These are phyloP conservation scores for Penicillium turbatum DNA, from an alignment of 495 filamentous ascomycete genomes.

Conservation along the genomic window DNA sequence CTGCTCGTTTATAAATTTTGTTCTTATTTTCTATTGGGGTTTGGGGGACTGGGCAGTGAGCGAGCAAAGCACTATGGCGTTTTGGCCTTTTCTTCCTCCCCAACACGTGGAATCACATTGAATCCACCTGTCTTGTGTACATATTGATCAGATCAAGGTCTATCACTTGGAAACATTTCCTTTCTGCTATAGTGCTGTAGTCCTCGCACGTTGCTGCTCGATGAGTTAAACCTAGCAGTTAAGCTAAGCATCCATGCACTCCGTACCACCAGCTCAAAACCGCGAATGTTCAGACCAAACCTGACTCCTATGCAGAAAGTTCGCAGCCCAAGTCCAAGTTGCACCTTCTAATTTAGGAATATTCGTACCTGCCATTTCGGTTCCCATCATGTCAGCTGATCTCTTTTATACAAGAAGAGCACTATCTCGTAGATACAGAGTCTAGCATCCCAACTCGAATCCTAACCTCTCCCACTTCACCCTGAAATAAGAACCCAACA, in stretches of 20 bases:
- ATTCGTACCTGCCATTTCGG: too few species aligned
- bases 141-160: conserved; percentile 6
- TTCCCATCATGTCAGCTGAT: too few species aligned
- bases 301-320: too few species aligned
- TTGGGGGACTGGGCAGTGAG: conserved; percentile 22
- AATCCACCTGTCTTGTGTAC: conserved; percentile 14
- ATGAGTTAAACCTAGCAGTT: too few species aligned
- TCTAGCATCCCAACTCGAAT: conserved; percentile 59
- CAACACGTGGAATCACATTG: conserved; percentile 5
- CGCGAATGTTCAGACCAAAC: too few species aligned
- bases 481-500: conserved; percentile 79
- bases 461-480: conserved; percentile 51
- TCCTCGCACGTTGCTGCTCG: background rate
- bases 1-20: conserved; percentile 3
- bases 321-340: too few species aligned
- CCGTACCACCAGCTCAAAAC: too few species aligned
- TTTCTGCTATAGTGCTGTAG: conserved; percentile 1
- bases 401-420: too few species aligned
- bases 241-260: too few species aligned
- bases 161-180: background rate
- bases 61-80: conserved; percentile 24
- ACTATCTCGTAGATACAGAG: conserved; percentile 2
- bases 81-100: conserved; percentile 21
- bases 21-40: conserved; percentile 11
- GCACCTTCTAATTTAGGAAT: too few species aligned